Conservation (phyloP, 129 eudicot genomes). For the Lactuca saligna region DNA sequence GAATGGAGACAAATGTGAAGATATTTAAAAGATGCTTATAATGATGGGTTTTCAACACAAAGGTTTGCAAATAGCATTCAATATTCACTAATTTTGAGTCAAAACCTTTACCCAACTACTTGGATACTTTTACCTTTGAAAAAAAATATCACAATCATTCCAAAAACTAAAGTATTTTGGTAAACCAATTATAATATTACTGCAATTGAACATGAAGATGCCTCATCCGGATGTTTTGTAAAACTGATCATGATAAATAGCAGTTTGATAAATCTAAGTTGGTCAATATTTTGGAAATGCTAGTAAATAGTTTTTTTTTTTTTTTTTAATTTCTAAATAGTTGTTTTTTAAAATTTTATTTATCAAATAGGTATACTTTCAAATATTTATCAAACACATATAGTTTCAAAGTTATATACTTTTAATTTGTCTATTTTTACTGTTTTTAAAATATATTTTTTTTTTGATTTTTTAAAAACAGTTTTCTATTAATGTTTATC, state of each 20-base stretch:
- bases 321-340: too few species aligned
- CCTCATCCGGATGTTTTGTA: not conserved
- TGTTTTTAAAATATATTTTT: too few species aligned
- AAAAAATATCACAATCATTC: slow-evolving; percentile 25
- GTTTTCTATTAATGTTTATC: too few species aligned
- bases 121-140: slow-evolving; percentile 34
- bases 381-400: too few species aligned
- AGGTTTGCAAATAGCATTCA: slow-evolving; percentile 31
- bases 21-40: slow-evolving; percentile 40
- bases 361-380: too few species aligned
- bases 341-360: too few species aligned
- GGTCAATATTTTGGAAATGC: not conserved
- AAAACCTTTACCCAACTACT: slow-evolving; percentile 30
- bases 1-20: slow-evolving; percentile 34
- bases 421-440: too few species aligned
- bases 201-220: not conserved
- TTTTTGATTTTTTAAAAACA: too few species aligned
- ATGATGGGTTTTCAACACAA: slow-evolving; percentile 35
- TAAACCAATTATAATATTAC: not conserved
- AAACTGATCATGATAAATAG: not conserved
- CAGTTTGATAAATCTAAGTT: not conserved
- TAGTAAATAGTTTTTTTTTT: too few species aligned
- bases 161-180: not conserved
- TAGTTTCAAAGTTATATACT: too few species aligned
- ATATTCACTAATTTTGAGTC: slow-evolving; percentile 27